Conservation (phyloP, 2,329 filamentous ascomycete species). For the Ascochyta koolunga region DNA sequence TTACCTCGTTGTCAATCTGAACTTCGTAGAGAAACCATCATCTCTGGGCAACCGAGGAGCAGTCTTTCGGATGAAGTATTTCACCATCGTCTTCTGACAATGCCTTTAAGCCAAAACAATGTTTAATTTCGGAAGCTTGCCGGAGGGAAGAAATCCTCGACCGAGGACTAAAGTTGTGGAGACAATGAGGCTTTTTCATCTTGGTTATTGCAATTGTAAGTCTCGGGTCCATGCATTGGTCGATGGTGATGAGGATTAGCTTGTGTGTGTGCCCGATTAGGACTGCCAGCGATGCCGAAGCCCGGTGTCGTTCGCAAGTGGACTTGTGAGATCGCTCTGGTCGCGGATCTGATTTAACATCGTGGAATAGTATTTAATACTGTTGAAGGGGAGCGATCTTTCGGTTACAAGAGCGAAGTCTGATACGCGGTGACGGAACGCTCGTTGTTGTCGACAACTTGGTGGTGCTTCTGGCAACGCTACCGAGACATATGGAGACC, state of each 20-base stretch:
- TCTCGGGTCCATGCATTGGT: not conserved
- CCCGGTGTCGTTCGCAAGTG: constrained; percentile 45
- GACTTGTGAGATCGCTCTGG: constrained; percentile 56
- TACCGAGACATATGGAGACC: constrained; percentile 8
- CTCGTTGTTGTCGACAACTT: constrained; percentile 67
- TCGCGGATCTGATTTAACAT: constrained; percentile 61
- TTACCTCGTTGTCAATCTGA: no score
- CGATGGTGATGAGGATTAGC: not conserved
- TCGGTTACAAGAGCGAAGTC: constrained; percentile 62
- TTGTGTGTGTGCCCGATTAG: no score
- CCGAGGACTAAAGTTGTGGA: not conserved
- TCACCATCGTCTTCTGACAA: no score
- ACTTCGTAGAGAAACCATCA: no score
- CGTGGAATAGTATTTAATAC: constrained; percentile 62
- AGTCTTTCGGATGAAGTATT: no score
- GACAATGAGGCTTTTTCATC: constrained; percentile 1
- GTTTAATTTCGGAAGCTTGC: not conserved
- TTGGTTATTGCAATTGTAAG: not conserved
- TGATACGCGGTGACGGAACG: constrained; percentile 65
- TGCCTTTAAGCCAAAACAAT: not conserved
- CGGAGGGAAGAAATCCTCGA: not conserved
- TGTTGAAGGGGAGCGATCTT: constrained; percentile 64
- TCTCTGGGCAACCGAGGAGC: no score
- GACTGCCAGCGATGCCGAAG: not conserved
- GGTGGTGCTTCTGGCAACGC: no score